Conservation (phyloP, 805 yeast genomes). For the Crinitomyces ghanaensis region DNA sequence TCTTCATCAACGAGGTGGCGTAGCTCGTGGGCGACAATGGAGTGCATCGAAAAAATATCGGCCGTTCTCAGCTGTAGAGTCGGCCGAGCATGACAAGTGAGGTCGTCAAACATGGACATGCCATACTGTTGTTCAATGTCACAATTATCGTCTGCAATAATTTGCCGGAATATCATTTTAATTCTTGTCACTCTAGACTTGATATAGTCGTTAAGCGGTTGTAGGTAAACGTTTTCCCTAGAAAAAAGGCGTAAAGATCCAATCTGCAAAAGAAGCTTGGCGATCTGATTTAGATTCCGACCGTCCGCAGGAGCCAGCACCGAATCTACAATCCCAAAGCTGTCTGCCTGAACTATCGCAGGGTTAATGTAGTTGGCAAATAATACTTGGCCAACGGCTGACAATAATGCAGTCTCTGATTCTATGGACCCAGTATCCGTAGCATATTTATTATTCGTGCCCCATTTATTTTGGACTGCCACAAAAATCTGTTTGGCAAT, state of each 20-base stretch:
- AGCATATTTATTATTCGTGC: slow-evolving; percentile 21
- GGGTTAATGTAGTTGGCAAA: slow-evolving; percentile 26
- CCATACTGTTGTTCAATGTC: slow-evolving; percentile 50
- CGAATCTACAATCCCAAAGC: slow-evolving; percentile 38
- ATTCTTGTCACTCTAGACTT: slow-evolving; percentile 38
- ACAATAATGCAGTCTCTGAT: slow-evolving; percentile 42
- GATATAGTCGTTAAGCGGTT: slow-evolving; percentile 70
- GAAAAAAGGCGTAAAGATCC: slow-evolving; percentile 60
- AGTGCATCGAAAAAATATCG: slow-evolving; percentile 29
- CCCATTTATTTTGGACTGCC: slow-evolving; percentile 6
- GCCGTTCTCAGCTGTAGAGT: slow-evolving; percentile 26
- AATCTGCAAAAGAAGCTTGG: slow-evolving; percentile 52
- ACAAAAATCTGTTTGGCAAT: slow-evolving; percentile 36
- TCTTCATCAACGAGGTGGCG: no score
- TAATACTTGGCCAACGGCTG: slow-evolving; percentile 52
- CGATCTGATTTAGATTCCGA: slow-evolving; percentile 45
- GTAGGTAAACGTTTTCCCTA: slow-evolving; percentile 50
- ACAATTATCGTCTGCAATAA: slow-evolving; percentile 44
- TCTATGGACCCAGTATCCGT: slow-evolving; percentile 17
- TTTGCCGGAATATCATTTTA: slow-evolving; percentile 32
- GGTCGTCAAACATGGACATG: slow-evolving; percentile 57
- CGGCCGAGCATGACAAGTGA: slow-evolving; percentile 40
- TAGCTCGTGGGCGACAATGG: slow-evolving; percentile 24
- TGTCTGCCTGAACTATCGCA: slow-evolving; percentile 29
- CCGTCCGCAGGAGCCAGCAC: slow-evolving; percentile 28